Base-by-base conservation (phyloP, 1,139 yeast species). In the Wickerhamiella pararugosa region DNA sequence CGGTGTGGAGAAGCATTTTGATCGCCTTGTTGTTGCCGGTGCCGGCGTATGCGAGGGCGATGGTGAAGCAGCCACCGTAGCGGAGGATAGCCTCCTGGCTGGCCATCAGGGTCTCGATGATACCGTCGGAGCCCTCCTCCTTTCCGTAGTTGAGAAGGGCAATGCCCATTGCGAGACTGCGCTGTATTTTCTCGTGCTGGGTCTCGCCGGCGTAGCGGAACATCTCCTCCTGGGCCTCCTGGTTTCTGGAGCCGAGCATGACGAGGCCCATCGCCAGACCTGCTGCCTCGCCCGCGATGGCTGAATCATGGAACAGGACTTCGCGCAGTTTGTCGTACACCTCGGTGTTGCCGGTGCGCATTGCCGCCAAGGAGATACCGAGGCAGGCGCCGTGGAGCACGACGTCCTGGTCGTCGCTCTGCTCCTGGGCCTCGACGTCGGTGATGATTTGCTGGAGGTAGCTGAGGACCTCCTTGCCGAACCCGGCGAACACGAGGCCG, bases 1-100 rank as follows among this genome's bases (percentile, higher is more conserved):
- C 98, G 58, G 76, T 73, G 60, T 90, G 98, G 52, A 90, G 70
- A 53, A 90, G 67, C 53, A 79, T 76, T 63, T 84, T 79, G 53
- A 90, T 82, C 5, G 97, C 96, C 45, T 66, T 66, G 60, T 86
- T 86, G 62, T 81, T 79, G 32, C 95, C 94, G 9, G 98, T 90
- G 47, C 99, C 99, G 43, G 93, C 94, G 61, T 86, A 92, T 1
- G 98, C 97, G 54, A 92, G 70, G 1, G 96, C 97, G 54, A 90
- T 74, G 5, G 96, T 79, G 61, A 77, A 86, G 37, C 90, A 93
- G 59, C 95, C 97, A 62, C 98, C 98, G 59, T 87, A 90, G 63
- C 99, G 79, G 52, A 92, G 71, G 46, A 82, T 76, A 6, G 94
- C 73, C 51, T 79, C 82, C 58, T 84, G 94, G 57, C 79, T 90